Evolutionary conservation across 2,329 filamentous ascomycete genomes (phyloP), one percentile per base, ranked within the genome.

Genomic region (Alternaria burnsii): DNA sequence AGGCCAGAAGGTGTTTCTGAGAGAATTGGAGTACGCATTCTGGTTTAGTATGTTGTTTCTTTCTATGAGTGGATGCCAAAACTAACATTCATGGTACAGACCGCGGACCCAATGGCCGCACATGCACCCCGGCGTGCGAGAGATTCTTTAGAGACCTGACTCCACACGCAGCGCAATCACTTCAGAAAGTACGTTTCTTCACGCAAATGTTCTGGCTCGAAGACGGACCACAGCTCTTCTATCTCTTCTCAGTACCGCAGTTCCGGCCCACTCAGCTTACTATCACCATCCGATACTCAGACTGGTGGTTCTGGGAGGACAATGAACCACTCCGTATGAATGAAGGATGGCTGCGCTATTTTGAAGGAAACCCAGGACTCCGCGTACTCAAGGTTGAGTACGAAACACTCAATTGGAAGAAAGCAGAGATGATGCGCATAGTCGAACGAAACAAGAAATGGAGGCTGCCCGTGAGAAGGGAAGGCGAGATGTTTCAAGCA

Each of bases 221-320:
- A 36, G 12, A 36, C 5, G 58, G 61, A 1, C 0, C n/a, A 7
- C 34, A 58, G 3, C 24, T 57, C 4, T 42, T 30, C 6, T 42
- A 14, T 10, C 10, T 63, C 18, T 40, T 63, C 10, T 38, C 24
- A 8, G 11, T 42, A 18, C 50, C 53, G 5, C 22, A 58, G 6
- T 63, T 65, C 16, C 53, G 57, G 3, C 60, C 63, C 2, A 44
- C 42, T 10, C 28, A 46, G 16, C 60, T 85, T 3, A 82, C 78
- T 0, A 68, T 85, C 14, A 85, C 82, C 0, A 78, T 85, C 14
- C 79, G 83, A 0, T 83, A 85, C 58, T 78, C 82, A 1, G 83
- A 85, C 59, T 84, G 82, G 75, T 84, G 81, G 81, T 72, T 93
- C 77, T 97, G 94, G 94, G 96, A 94, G 83, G 92, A 97, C 77